phyloP scores from a whole-genome alignment of 495 filamentous ascomycete genomes.

The Neurospora sp. region DNA sequence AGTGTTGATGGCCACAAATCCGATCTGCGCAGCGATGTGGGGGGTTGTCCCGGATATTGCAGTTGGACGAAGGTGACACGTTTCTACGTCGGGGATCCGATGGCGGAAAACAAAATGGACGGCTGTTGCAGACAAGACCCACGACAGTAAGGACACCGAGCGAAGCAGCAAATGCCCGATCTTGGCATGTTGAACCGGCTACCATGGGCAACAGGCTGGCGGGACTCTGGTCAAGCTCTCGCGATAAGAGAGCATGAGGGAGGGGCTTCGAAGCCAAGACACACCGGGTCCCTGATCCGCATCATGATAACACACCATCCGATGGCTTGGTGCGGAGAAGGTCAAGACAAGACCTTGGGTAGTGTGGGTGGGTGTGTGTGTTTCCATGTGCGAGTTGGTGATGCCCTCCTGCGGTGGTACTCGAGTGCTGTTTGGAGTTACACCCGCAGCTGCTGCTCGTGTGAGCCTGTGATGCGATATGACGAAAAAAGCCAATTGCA shows the following conservation, averaged over 20 bases:
- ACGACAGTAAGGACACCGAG: not conserved
- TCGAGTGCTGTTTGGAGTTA: not conserved
- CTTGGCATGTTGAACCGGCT: not conserved
- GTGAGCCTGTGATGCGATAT: slow-evolving; percentile 18
- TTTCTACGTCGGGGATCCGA: not conserved
- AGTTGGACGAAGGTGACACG: not conserved
- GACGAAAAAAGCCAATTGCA: slow-evolving; percentile 22
- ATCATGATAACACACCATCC: not conserved
- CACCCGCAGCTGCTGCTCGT: not conserved
- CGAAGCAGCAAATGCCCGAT: not conserved
- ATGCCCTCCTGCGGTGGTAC: not conserved
- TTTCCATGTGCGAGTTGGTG: not conserved
- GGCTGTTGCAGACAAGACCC: not conserved
- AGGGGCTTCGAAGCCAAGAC: not conserved
- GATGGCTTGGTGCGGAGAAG: not conserved
- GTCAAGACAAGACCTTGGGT: not conserved
- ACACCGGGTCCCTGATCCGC: not conserved
- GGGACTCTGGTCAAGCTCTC: not conserved
- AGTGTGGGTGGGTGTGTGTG: not conserved
- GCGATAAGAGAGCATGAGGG: not conserved
- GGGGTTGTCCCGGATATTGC: not conserved
- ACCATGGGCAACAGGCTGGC: not conserved
- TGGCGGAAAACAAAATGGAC: not conserved
- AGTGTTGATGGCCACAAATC: not conserved
- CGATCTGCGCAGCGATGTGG: not conserved